These are phyloP conservation scores for Entonaema liquescens DNA, from an alignment of 495 filamentous ascomycete genomes.

Conservation along the genomic window DNA sequence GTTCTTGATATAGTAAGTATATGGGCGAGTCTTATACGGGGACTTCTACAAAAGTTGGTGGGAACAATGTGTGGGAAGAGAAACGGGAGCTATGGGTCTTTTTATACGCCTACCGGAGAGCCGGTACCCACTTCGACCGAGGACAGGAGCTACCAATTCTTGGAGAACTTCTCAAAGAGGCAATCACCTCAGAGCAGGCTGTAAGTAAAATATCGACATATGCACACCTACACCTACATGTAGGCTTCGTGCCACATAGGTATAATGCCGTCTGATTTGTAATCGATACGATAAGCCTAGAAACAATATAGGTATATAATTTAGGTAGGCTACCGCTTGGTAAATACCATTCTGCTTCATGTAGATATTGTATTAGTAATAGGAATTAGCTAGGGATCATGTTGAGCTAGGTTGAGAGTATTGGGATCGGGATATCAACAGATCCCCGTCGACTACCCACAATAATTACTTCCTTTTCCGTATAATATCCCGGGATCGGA, in stretches of 20 bases:
- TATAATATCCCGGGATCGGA: neutral
- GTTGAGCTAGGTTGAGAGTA: neutral
- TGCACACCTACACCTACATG: no score
- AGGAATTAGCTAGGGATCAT: neutral
- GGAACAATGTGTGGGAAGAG: neutral
- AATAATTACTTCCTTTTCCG: neutral
- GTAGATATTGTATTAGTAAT: neutral
- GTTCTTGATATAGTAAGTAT: neutral
- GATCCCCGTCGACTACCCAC: neutral
- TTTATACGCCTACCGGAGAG: conserved; percentile 21
- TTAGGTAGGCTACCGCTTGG: neutral
- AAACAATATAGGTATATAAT: no score
- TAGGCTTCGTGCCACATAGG: no score
- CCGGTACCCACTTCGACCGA: conserved; percentile 14
- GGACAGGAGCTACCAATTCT: conserved; percentile 3
- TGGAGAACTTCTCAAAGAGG: conserved; percentile 17
- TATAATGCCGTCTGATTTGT: no score
- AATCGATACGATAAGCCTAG: no score
- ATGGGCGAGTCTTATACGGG: neutral
- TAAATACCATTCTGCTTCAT: neutral
- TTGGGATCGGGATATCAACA: neutral
- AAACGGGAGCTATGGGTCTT: neutral
- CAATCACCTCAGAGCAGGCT: no score
- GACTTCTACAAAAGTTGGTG: neutral
- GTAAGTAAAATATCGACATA: no score